Evolutionary conservation across 371 early-diverging fungal genomes (phyloP), one percentile per base, ranked within the genome.

Genomic region (Dichotomocladium elegans): DNA sequence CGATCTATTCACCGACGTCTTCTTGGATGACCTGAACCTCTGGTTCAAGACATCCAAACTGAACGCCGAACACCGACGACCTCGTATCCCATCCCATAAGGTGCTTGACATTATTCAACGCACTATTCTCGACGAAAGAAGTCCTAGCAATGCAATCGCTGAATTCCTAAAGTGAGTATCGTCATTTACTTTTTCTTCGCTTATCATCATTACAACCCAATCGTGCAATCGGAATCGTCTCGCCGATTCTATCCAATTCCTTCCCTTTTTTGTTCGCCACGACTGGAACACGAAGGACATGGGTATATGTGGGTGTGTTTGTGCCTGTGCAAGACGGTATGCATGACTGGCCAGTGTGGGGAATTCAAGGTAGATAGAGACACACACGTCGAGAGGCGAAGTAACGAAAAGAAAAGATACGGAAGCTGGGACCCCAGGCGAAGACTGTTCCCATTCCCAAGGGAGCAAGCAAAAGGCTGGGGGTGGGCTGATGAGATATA

Each of bases 21-120:
- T 88, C 45, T 61, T 88, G 57, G 89, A 88, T 52, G 77, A 71
- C 21, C 53, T 79, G 30, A 70, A 71, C 42, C 74, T 88, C 12
- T 86, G 87, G 86, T 88, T 88, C 57, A 52, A 64, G 50, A 88
- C 89, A 2, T 79, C 81, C 56, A 85, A 85, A 59, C 70, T 84
- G 73, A 57, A 62, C 30, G 27, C 58, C 12, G 70, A 68, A 33
- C 66, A 72, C 37, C 52, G 72, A n/a, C 53, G 60, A 15, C 74
- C 78, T 29, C 59, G 74, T 26, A 64, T 73, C 7, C 63, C 63
- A 0, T 55, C 61, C 25, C 26, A 49, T 3, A 64, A 70, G 15
- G 69, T 85, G 4, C 50, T 79, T 0, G 74, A 74, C 17, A 70
- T 88, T 22, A 81, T 88, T 24, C 79, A 75, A 37, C 67, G 65